Base-by-base conservation (phyloP, 768 basidiomycete species). In the Naganishia friedmannii region DNA sequence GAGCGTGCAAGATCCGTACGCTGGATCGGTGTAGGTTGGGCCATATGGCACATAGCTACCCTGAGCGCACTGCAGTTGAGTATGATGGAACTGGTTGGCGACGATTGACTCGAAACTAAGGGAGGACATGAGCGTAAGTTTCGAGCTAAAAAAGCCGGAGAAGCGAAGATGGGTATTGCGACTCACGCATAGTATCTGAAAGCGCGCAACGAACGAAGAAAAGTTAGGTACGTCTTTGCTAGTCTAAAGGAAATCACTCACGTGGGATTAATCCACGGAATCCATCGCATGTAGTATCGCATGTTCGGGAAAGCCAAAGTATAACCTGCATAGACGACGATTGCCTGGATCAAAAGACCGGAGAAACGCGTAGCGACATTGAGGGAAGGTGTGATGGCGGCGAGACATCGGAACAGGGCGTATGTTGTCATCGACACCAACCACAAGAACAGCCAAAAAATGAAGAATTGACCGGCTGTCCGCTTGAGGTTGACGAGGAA, bases 271-370 rank as follows among this genome's bases (percentile, higher is more conserved):
- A 92, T 78, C 80, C 92, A 83, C 74, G 73, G 80, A 29, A 91
- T 88, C 91, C 91, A 93, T 82, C 90, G 90, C 7, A 93, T 45
- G 88, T 89, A 91, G 53, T 87, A 83, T 76, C 90, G 57, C 68
- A 69, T 69, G 57, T 57, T 69, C 7, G 58, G 58, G 58, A 69
- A 57, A 1, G 67, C 53, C 65, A 81, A 78, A 77, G 69, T 73
- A 37, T 73, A 73, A 17, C 72, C 72, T n/a, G 85, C 82, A 74
- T 89, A 91, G 73, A 86, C 82, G 60, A 90, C 83, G 79, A 92
- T 88, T 80, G 90, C 87, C 2, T 90, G 88, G 70, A 92, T 84
- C 82, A 92, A 87, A 81, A 92, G 87, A 46, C 81, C 81, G 9
- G 80, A 83, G 31, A 92, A 86, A 17, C 85, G 81, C 66, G 88